These are phyloP conservation scores for Globisporangium ultimum DNA, from an alignment of 352 stramenopile species.

Conservation along the genomic window DNA sequence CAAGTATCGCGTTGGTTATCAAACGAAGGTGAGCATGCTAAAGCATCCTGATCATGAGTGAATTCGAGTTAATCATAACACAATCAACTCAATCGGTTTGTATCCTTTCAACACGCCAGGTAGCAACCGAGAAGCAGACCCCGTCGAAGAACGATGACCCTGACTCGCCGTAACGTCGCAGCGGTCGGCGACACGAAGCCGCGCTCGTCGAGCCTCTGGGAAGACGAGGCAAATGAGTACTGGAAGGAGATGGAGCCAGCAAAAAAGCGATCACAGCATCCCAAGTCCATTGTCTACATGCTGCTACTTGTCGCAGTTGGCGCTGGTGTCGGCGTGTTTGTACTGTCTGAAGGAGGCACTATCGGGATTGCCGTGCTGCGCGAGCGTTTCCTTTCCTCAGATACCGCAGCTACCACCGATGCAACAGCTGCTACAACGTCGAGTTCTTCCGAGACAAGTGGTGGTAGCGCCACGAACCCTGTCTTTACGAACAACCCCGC, in stretches of 20 bases:
- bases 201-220: conserved; percentile 51
- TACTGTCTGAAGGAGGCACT: not conserved
- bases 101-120: too few relatives aligned
- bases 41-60: too few relatives aligned
- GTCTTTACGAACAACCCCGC: conserved; percentile 21
- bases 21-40: too few relatives aligned
- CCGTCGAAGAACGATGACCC: conserved; percentile 20
- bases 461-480: conserved; percentile 2
- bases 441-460: conserved; percentile 4
- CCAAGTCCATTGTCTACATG: conserved; percentile 22
- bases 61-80: too few relatives aligned
- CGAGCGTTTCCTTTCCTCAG: not conserved
- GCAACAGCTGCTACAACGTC: not conserved
- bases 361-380: not conserved
- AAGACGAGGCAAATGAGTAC: conserved; percentile 62
- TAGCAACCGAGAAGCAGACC: too few relatives aligned
- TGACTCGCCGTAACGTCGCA: conserved; percentile 44
- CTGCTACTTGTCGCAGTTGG: conserved; percentile 22
- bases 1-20: too few relatives aligned
- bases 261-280: conserved; percentile 30
- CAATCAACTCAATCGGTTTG: too few relatives aligned
- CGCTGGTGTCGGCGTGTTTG: conserved; percentile 17
- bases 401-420: not conserved
- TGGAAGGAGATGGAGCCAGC: conserved; percentile 74
- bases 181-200: conserved; percentile 20